These are phyloP conservation scores for Metarhizium rileyi DNA, from an alignment of 2,329 filamentous ascomycete genomes.

Conservation along the genomic window DNA sequence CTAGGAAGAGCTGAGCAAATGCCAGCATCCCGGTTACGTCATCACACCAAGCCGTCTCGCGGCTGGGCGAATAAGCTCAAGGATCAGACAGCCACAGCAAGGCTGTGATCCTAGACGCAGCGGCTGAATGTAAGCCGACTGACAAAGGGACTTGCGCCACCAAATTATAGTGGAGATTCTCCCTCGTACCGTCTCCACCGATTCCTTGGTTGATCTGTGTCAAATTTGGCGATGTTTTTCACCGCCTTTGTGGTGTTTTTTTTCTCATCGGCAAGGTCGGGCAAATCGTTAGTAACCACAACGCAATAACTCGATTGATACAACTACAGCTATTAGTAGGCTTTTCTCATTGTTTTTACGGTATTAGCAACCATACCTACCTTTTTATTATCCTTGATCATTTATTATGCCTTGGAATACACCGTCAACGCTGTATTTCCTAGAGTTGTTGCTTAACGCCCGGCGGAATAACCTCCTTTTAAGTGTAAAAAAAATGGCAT, in stretches of 20 bases:
- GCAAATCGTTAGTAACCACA: background rate
- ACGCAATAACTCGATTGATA: background rate
- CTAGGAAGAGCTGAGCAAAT: background rate
- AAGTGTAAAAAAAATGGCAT: background rate
- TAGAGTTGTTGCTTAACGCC: background rate
- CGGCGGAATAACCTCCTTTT: background rate
- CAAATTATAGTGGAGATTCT: background rate
- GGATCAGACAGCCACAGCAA: background rate
- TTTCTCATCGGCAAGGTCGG: background rate
- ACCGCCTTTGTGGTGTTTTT: background rate
- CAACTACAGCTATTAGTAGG: background rate
- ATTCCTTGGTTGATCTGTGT: background rate
- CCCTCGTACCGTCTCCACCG: background rate
- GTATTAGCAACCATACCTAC: background rate
- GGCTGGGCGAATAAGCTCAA: background rate
- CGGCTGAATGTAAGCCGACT: background rate
- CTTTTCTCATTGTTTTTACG: background rate
- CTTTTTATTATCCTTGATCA: background rate
- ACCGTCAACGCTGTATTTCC: background rate
- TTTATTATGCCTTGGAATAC: background rate
- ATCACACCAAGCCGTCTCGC: background rate
- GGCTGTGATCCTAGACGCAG: background rate
- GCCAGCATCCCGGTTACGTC: background rate
- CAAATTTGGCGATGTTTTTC: background rate
- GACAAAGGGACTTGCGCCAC: background rate